phyloP scores from a whole-genome alignment of 1,284 basidiomycete species.

The Sutorius eximius region DNA sequence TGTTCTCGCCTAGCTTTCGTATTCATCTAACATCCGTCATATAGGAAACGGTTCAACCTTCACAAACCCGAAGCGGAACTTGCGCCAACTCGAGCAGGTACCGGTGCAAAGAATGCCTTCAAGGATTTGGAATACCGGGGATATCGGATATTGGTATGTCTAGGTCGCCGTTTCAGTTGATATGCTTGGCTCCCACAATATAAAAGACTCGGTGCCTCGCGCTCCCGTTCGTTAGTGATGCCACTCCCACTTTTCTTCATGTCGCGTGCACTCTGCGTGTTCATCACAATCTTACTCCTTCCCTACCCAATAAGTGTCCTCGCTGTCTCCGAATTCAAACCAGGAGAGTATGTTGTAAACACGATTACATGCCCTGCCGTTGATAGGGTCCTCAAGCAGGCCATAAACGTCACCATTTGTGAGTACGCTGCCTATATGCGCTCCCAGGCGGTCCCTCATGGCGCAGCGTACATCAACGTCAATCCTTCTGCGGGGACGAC shows the following conservation, averaged over 20 bases:
- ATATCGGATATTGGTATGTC: no score
- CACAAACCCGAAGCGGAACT: no score
- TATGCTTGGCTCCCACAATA: neutral
- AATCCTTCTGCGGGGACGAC: constrained; percentile 52
- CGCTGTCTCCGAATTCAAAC: constrained; percentile 36
- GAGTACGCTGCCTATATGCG: constrained; percentile 12
- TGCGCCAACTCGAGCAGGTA: no score
- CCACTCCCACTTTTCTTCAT: neutral
- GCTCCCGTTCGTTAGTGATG: neutral
- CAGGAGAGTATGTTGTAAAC: constrained; percentile 37
- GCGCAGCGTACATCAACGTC: constrained; percentile 61
- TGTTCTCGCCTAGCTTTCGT: no score
- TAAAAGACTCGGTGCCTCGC: neutral
- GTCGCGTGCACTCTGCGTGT: constrained; percentile 2
- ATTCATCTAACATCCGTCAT: no score
- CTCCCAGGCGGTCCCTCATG: neutral
- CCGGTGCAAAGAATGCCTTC: no score
- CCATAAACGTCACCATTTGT: constrained; percentile 43
- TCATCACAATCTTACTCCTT: constrained; percentile 12
- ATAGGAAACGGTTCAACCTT: no score
- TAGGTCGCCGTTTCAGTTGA: neutral
- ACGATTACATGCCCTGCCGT: constrained; percentile 40
- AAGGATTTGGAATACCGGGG: no score
- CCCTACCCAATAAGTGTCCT: neutral
- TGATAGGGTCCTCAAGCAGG: constrained; percentile 35